Percentiles rank a stretch among this genome's conserved stretches.
phyloP scores from a whole-genome alignment of 768 basidiomycete genomes.

The Tubosaeta brunneosetosa region DNA sequence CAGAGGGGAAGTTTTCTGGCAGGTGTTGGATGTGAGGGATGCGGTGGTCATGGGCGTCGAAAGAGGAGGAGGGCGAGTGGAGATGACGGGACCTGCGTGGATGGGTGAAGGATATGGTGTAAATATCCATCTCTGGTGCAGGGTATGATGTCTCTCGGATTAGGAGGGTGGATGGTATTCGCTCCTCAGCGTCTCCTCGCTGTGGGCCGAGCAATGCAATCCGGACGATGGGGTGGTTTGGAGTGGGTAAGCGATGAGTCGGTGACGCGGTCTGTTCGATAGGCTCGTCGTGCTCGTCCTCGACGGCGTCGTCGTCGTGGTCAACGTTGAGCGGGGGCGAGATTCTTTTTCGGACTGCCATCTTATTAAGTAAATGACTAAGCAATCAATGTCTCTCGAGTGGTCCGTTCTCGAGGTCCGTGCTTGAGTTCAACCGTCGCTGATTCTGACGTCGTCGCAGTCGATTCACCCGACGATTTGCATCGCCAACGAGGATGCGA shows the following conservation, averaged over 20 bases:
- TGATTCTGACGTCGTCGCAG: slow-evolving; percentile 32
- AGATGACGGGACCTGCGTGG: slow-evolving; percentile 75
- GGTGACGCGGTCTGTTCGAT: slow-evolving; percentile 18
- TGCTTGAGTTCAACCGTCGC: slow-evolving; percentile 5
- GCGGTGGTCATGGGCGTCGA: slow-evolving; percentile 58
- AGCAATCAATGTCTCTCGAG: slow-evolving; percentile 7
- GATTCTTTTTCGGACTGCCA: slow-evolving; percentile 19
- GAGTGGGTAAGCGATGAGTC: slow-evolving; percentile 2
- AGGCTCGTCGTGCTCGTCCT: slow-evolving; percentile 14
- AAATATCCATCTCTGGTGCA: slow-evolving; percentile 70
- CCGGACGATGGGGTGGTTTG: not conserved
- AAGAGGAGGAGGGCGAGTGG: slow-evolving; percentile 52
- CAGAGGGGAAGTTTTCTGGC: slow-evolving; percentile 29
- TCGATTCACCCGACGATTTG: slow-evolving; percentile 74
- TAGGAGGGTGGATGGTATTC: slow-evolving; percentile 26
- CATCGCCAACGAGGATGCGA: slow-evolving; percentile 38
- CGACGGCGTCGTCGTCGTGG: slow-evolving; percentile 18
- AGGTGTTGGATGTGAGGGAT: slow-evolving; percentile 35
- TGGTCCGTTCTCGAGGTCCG: slow-evolving; percentile 26
- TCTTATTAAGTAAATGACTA: slow-evolving; percentile 8
- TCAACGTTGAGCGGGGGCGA: slow-evolving; percentile 13
- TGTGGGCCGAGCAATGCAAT: slow-evolving; percentile 1
- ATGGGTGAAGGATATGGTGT: slow-evolving; percentile 91
- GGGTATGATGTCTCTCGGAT: slow-evolving; percentile 3
- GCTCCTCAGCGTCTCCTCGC: slow-evolving; percentile 16